Base-by-base conservation (phyloP, 2,329 filamentous ascomycete species). In the Drechslera avenae region DNA sequence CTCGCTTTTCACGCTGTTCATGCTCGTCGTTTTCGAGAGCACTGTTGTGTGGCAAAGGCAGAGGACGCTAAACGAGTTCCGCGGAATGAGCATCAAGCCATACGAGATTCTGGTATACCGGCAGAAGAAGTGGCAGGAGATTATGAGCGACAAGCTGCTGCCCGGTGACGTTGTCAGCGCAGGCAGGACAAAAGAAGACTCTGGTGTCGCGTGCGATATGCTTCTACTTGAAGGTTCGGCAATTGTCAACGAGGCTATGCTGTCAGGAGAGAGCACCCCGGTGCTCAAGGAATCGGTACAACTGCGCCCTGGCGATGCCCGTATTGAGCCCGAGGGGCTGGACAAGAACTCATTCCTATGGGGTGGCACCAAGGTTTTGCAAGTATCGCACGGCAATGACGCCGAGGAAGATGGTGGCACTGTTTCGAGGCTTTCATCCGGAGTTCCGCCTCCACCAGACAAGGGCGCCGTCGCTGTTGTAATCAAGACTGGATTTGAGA, bases 21-120 rank as follows among this genome's bases (percentile, higher is more conserved):
- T 99, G 95, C 85, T 99, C 48, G 91, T 99, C 62, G 87, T 86
- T 52, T 99, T 99, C 65, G 94, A 99, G 79, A 97, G 92, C 74
- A 99, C 94, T 2, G 95, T 99, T 31, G 95, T 99, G 13, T 99
- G 94, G 95, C 94, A 99, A 78, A 87, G 94, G 54, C 94, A 99
- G 82, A 85, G 93, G 62, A 99, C 95, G 2, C 78, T 99, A 60
- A 95, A 84, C 69, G 94, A 99, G 76, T 99, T 99, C 79, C 90
- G 94, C 41, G 91, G 93, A 63, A 99, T 99, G 95, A 96, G 90
- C 81, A 97, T 99, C 78, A 96, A 99, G 80, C 95, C 94, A 10
- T 97, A 97, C 74, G 89, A 94, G 55, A 86, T 97, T 62, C 95
- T 88, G 82, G 94, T 93, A 7, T 96, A 89, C 78, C 86, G 95